Conservation (phyloP, 768 basidiomycete species). For the Chalciporus chontae region DNA sequence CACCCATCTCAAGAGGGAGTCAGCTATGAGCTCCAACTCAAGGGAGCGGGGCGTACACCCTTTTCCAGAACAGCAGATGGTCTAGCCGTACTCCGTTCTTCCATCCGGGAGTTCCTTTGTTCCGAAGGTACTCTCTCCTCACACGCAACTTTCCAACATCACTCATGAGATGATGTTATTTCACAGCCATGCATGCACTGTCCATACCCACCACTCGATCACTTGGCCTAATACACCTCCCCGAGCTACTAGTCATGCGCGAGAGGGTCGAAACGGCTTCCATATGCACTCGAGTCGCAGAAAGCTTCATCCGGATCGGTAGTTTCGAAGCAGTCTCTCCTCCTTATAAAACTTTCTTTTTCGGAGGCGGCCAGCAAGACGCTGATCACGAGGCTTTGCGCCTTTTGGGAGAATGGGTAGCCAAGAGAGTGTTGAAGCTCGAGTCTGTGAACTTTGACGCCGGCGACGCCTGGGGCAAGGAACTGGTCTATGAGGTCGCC, state of each 20-base stretch:
- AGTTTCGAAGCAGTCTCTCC: constrained; percentile 85
- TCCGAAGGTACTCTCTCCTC: constrained; percentile 62
- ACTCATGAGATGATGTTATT: constrained; percentile 34
- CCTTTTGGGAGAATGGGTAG: constrained; percentile 74
- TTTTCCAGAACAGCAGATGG: constrained; percentile 93
- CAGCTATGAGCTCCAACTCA: constrained; percentile 86
- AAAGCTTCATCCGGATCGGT: constrained; percentile 90
- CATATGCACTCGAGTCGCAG: constrained; percentile 77
- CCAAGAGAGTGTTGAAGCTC: constrained; percentile 53
- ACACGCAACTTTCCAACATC: neutral
- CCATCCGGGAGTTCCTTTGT: constrained; percentile 89
- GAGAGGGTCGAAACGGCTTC: constrained; percentile 73
- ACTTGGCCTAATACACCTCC: constrained; percentile 73
- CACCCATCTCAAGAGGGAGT: constrained; percentile 54
- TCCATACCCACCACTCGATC: constrained; percentile 87
- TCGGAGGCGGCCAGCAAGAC: constrained; percentile 75
- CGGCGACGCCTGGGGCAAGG: constrained; percentile 65
- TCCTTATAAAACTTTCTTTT: constrained; percentile 56
- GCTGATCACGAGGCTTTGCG: constrained; percentile 73
- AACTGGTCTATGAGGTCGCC: constrained; percentile 73
- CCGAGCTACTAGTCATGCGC: constrained; percentile 67
- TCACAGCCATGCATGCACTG: constrained; percentile 71
- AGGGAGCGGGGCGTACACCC: constrained; percentile 91
- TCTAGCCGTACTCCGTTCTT: constrained; percentile 90
- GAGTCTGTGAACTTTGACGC: constrained; percentile 34